Conservation (phyloP, 768 basidiomycete genomes). For the Serendipita indica region DNA sequence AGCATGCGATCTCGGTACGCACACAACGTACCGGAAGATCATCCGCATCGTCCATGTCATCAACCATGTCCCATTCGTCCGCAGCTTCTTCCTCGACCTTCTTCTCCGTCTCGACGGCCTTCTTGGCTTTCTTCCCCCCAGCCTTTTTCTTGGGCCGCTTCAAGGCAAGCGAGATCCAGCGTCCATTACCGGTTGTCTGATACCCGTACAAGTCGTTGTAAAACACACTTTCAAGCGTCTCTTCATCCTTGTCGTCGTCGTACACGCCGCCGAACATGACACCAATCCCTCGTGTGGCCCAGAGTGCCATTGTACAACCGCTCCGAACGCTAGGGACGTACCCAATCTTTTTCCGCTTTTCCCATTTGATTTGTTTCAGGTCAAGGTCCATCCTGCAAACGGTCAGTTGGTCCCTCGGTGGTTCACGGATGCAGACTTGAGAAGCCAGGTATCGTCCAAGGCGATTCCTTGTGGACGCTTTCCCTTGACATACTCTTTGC, state of each 20-base stretch:
- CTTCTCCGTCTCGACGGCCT: background rate
- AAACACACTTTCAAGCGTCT: constrained; percentile 69
- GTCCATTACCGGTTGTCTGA: constrained; percentile 54
- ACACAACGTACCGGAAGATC: background rate
- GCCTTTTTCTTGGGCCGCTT: constrained; percentile 43
- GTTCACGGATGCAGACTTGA: constrained; percentile 38
- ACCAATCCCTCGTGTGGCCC: constrained; percentile 52
- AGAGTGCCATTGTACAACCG: constrained; percentile 78
- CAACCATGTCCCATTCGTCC: constrained; percentile 10
- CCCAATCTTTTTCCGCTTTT: constrained; percentile 61
- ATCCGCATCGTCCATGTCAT: constrained; percentile 15
- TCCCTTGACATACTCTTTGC: constrained; percentile 77
- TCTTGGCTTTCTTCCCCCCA: constrained; percentile 32
- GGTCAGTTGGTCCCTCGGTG: too few species aligned
- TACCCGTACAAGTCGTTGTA: constrained; percentile 85
- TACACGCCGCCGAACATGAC: constrained; percentile 79
- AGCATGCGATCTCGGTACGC: background rate
- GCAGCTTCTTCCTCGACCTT: constrained; percentile 16
- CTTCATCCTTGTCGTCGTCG: constrained; percentile 75
- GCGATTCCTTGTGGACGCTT: constrained; percentile 76
- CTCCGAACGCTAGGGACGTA: constrained; percentile 58
- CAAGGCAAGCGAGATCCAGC: constrained; percentile 65
- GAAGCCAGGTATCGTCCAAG: constrained; percentile 81
- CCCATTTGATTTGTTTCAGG: constrained; percentile 60
- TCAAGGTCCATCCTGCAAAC: constrained; percentile 26